phyloP scores from a whole-genome alignment of 75 land plant species.

The Gnetum montanum region DNA sequence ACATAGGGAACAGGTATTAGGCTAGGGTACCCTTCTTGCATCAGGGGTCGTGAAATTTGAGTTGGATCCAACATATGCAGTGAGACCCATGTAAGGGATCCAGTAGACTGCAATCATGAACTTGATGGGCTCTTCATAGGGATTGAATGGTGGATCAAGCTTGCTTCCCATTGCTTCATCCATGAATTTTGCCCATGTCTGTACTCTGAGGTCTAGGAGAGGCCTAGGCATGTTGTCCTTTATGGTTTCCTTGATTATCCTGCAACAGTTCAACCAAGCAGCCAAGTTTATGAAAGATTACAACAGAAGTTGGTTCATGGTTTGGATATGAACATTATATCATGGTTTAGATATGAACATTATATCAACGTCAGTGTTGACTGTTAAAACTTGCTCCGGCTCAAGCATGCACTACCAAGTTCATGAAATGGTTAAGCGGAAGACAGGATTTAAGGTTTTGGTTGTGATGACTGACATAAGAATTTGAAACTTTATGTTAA shows the following conservation, averaged over 20 bases:
- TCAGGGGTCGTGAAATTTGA: constrained; percentile 13
- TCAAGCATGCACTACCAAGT: too few species aligned
- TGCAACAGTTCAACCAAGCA: too few species aligned
- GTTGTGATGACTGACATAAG: too few species aligned
- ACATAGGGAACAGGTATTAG: background rate
- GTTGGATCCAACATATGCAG: constrained; percentile 36
- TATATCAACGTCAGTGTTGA: too few species aligned
- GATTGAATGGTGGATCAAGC: constrained; percentile 36
- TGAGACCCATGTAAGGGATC: constrained; percentile 40
- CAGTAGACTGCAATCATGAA: constrained; percentile 28
- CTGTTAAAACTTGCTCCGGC: too few species aligned
- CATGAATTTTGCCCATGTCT: constrained; percentile 17
- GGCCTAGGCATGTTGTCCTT: constrained; percentile 30
- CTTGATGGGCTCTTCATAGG: constrained; percentile 28
- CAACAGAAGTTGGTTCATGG: too few species aligned
- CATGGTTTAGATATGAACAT: too few species aligned
- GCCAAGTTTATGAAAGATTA: too few species aligned
- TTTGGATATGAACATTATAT: too few species aligned
- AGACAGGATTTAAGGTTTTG: too few species aligned
- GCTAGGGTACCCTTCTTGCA: constrained; percentile 9
- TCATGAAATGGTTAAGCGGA: too few species aligned
- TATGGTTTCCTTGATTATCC: constrained; percentile 18
- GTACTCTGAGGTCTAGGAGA: constrained; percentile 19
- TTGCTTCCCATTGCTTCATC: constrained; percentile 24
- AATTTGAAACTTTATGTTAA: too few species aligned